Evolutionary conservation across 768 basidiomycete genomes (phyloP), one percentile per base, ranked within the genome.

Genomic region (Hortiboletus campestris): DNA sequence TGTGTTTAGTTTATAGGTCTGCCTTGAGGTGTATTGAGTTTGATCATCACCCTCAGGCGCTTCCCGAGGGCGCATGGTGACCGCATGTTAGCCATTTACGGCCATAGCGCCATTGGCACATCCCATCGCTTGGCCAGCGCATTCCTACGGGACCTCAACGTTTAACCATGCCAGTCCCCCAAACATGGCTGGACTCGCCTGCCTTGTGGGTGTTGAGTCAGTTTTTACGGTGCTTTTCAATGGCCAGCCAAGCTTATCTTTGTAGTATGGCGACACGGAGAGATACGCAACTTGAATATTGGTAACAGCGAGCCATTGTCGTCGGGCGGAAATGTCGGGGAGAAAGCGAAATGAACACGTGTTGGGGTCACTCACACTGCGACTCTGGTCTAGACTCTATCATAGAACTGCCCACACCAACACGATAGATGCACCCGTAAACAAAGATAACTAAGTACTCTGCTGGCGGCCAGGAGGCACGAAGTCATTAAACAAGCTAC

Each of bases 21-120:
- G 64, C 67, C 64, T 67, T 34, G 32, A 34, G 32, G 32, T 6
- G 32, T 25, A 25, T 25, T 25, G 25, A 32, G 52, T 68, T 56
- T 61, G 56, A 58, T 67, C 59, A 56, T 62, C 50, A 56, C 60
- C 55, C 56, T 57, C 49, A 58, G 25, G 63, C 58, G 61, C 61
- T 65, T 68, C 59, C 57, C 52, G 58, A 63, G 14, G 61, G 62
- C 65, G 62, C 75, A 64, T 75, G 75, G 59, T 43, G 49, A 58
- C 63, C 66, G 70, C 75, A 63, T 76, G 75, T 69, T 65, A 53
- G 49, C 62, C 63, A 54, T 66, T 71, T 69, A 63, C 57, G 67
- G 70, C 60, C 57, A 64, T 63, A 63, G 59, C 60, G 66, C 43
- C 32, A 44, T 58, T 61, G 52, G 13, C 50, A 47, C 48, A 51